Evolutionary conservation across 2,329 filamentous ascomycete genomes (phyloP).

Genomic region (Penicillium griseofulvum): DNA sequence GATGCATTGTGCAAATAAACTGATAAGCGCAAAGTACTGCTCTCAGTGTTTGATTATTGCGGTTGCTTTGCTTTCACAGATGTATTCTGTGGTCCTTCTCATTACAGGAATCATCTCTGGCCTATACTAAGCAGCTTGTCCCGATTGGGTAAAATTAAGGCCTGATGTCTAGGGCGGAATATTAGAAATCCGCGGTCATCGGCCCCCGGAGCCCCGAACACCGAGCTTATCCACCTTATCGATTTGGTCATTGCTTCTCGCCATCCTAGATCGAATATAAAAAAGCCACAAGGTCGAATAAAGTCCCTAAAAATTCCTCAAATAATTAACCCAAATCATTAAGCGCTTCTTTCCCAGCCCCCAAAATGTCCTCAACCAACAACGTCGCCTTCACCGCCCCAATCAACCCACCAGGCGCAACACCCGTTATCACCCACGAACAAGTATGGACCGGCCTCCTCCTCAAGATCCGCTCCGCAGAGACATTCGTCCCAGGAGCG

Average conservation of each 20-base stretch:
- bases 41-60: not conserved
- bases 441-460: slow-evolving; percentile 39
- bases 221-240: slow-evolving; percentile 9
- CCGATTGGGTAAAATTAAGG: not conserved
- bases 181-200: not conserved
- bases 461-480: slow-evolving; percentile 30
- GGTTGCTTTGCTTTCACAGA: too few relatives aligned
- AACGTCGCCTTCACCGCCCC: slow-evolving; percentile 39
- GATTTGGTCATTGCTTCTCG: not conserved
- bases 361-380: slow-evolving; percentile 26
- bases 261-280: not conserved
- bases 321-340: not conserved
- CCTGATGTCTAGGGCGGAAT: not conserved
- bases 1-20: not conserved
- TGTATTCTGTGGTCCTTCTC: too few relatives aligned
- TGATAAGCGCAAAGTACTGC: not conserved
- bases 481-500: slow-evolving; percentile 31
- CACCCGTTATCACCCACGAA: slow-evolving; percentile 27
- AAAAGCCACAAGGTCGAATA: not conserved
- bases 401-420: slow-evolving; percentile 35
- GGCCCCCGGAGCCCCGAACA: not conserved
- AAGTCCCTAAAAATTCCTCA: not conserved
- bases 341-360: not conserved
- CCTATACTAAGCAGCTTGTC: not conserved
- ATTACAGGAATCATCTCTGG: not conserved